Evolutionary conservation across 2,329 filamentous ascomycete genomes (phyloP).

Genomic region (Coniella vitis): DNA sequence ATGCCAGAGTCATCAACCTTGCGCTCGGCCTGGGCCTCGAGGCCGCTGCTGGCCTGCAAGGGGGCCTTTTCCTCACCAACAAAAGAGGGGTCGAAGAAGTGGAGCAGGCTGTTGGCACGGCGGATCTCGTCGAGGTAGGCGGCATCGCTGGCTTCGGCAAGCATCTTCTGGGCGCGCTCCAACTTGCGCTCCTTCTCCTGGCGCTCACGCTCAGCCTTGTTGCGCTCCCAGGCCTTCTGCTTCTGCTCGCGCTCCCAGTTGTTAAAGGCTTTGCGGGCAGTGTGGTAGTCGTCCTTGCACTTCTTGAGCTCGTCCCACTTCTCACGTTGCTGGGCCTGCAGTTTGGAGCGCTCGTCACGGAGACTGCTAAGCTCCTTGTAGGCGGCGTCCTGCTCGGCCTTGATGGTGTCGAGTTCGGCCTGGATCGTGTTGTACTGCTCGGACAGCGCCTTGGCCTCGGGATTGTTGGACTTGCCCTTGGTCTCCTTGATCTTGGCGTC

Average conservation of each 20-base stretch:
- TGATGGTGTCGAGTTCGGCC: constrained; percentile 82
- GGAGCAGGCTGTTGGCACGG: constrained; percentile 77
- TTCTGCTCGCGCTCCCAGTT: constrained; percentile 79
- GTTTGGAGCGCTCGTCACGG: constrained; percentile 76
- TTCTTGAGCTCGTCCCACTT: constrained; percentile 78
- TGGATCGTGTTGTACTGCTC: constrained; percentile 82
- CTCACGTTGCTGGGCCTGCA: constrained; percentile 78
- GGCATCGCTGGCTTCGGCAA: constrained; percentile 75
- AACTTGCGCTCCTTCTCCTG: constrained; percentile 66
- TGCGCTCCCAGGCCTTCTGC: constrained; percentile 68
- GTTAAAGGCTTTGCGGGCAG: constrained; percentile 72
- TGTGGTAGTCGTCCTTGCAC: constrained; percentile 84
- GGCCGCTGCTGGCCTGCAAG: constrained; percentile 60
- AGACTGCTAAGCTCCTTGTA: constrained; percentile 83
- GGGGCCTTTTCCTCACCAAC: constrained; percentile 58
- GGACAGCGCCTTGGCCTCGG: constrained; percentile 79
- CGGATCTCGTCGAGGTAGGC: constrained; percentile 92
- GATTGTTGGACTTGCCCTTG: constrained; percentile 84
- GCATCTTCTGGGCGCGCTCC: constrained; percentile 67
- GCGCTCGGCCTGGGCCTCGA: constrained; percentile 71
- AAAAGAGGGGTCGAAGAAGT: constrained; percentile 78
- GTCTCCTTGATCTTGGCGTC: constrained; percentile 84
- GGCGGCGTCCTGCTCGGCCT: constrained; percentile 83
- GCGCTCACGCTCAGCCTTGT: constrained; percentile 72
- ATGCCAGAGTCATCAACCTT: constrained; percentile 78